Evolutionary conservation across 1,284 basidiomycete genomes (phyloP), one percentile per base, ranked within the genome.

Genomic region (Ceratobasidium sp.): DNA sequence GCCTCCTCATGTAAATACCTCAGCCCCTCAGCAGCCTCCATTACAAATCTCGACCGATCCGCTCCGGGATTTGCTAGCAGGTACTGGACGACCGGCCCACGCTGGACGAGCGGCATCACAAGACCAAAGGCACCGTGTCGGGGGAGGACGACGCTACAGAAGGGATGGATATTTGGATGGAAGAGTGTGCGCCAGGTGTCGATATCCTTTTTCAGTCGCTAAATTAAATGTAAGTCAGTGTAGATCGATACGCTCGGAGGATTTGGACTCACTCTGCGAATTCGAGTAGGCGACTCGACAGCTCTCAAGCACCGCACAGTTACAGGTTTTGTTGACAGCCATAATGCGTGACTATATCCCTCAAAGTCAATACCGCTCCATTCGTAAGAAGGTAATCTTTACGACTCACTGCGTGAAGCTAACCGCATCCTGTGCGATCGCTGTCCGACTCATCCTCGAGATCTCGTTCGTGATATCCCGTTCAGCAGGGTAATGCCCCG

Each of bases 391-490:
- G 36, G 2, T 31, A 73, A 48, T n/a, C 15, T n/a, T 31, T n/a
- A 57, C 22, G n/a, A 73, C 69, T 62, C 48, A 73, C 69, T 73
- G 69, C 19, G 69, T 62, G 27, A 62, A 73, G 22, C 56, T 62
- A 24, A 73, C 31, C 19, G 57, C 69, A 73, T 73, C 69, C 69
- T 73, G 69, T n/a, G 41, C 47, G 41, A 60, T 31, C n/a, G 69
- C 47, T n/a, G 57, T 73, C 33, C 54, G 53, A 51, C 45, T 51
- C 36, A 73, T 60, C 47, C 59, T 60, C 57, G 69, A 62, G 6
- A 73, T 45, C 57, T 73, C 69, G n/a, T 73, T 73, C 2, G 57
- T 73, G 22, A 62, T 73, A 62, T 73, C 69, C 47, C 69, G 57
- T 31, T 73, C 69, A 4, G 69, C 69, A 24, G 69, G 69, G 19